Evolutionary conservation across 768 basidiomycete genomes (phyloP).

Genomic region (Rhodocollybia butyracea): DNA sequence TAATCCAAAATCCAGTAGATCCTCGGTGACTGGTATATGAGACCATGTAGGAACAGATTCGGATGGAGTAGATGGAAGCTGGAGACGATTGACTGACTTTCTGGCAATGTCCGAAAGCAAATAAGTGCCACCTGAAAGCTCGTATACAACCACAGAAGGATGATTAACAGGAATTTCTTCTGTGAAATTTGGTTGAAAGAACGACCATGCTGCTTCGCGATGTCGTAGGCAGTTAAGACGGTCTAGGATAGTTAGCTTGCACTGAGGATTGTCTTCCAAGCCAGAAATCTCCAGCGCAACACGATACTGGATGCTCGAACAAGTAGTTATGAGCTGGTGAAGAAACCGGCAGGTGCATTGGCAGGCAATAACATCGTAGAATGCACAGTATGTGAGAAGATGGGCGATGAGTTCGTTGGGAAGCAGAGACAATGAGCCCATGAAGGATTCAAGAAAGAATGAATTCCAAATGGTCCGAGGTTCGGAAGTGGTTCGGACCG

Average conservation of each 20-base stretch:
- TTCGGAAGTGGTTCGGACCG: not conserved
- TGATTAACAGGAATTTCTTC: not conserved
- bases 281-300: not conserved
- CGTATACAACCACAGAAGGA: slow-evolving; percentile 6
- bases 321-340: not conserved
- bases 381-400: not conserved
- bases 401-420: slow-evolving; percentile 4
- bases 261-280: slow-evolving; percentile 4
- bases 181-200: slow-evolving; percentile 3
- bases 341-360: not conserved
- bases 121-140: slow-evolving; percentile 6
- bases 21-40: not conserved
- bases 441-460: not conserved
- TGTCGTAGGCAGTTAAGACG: not conserved
- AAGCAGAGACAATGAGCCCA: slow-evolving; percentile 1
- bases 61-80: not conserved
- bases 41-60: not conserved
- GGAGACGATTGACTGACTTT: not conserved
- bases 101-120: slow-evolving; percentile 4
- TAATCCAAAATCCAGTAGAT: slow-evolving; percentile 5
- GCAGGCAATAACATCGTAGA: not conserved
- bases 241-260: not conserved
- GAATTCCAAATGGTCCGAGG: not conserved
- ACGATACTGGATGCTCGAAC: not conserved
- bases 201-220: slow-evolving; percentile 1